Percentiles rank a stretch among this genome's conserved stretches.
phyloP scores from a whole-genome alignment of 1,284 basidiomycete genomes.

The Lignosus rhinocerotis region DNA sequence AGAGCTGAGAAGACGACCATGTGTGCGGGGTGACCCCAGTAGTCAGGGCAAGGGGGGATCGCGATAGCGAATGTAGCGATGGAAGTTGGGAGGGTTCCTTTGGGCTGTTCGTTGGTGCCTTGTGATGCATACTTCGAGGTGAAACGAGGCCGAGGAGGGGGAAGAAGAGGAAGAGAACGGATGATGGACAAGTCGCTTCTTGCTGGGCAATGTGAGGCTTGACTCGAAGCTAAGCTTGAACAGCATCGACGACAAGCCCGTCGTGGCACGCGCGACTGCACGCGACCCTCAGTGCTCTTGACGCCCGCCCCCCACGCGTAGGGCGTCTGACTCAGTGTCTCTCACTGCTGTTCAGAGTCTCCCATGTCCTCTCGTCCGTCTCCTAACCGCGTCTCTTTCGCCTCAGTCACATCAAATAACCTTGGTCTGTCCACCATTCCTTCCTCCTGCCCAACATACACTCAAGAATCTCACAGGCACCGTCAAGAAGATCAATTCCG shows the following conservation, averaged over 20 bases:
- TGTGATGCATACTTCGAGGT: background rate
- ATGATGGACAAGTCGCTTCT: constrained; percentile 4
- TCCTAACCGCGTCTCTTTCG: constrained; percentile 60
- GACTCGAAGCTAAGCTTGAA: background rate
- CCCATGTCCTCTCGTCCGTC: constrained; percentile 38
- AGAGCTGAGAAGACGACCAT: no score
- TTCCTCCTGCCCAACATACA: background rate
- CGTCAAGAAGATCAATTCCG: constrained; percentile 77
- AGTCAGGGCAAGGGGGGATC: constrained; percentile 7
- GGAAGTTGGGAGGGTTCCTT: constrained; percentile 2
- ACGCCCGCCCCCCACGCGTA: constrained; percentile 16
- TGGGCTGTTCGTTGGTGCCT: background rate
- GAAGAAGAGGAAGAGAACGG: constrained; percentile 6
- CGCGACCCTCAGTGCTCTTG: no score
- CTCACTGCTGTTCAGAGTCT: constrained; percentile 20
- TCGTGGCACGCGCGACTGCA: background rate
- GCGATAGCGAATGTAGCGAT: constrained; percentile 18
- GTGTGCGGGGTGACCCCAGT: background rate
- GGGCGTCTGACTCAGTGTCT: constrained; percentile 25
- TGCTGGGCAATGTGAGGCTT: background rate
- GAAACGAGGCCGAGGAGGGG: background rate
- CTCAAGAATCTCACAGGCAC: constrained; percentile 46
- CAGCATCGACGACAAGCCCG: background rate
- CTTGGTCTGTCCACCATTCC: constrained; percentile 36
- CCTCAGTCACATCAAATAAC: constrained; percentile 76